Percentiles rank a stretch among this genome's conserved stretches.
These are phyloP conservation scores for Dillenia turbinata DNA, from an alignment of 164 flowering plant genomes.

Conservation along the genomic window DNA sequence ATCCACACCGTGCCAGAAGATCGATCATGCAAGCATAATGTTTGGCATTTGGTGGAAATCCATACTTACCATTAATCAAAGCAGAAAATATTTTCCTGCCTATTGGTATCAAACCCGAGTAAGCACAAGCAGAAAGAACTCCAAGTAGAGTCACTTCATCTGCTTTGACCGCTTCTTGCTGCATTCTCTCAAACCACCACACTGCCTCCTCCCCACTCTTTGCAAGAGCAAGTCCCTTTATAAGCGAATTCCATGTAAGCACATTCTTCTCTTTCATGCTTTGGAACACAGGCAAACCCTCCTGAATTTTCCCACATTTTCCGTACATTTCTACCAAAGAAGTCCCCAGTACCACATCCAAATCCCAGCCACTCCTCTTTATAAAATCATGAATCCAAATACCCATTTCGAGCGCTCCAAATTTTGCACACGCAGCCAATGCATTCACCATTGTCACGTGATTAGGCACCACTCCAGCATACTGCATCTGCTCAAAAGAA, in stretches of 20 bases:
- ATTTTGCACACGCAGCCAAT: slow-evolving; percentile 41
- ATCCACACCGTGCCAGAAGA: slow-evolving; percentile 38
- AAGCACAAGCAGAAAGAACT: slow-evolving; percentile 46
- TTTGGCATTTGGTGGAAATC: slow-evolving; percentile 31
- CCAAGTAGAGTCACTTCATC: slow-evolving; percentile 39
- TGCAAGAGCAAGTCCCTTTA: slow-evolving; percentile 48
- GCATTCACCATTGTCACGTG: slow-evolving; percentile 58
- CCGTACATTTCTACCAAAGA: slow-evolving; percentile 61
- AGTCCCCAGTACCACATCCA: slow-evolving; percentile 64
- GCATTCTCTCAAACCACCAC: slow-evolving; percentile 36
- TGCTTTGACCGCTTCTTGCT: slow-evolving; percentile 29
- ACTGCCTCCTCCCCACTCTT: slow-evolving; percentile 43
- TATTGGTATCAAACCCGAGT: slow-evolving; percentile 38
- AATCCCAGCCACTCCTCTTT: slow-evolving; percentile 36
- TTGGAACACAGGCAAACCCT: slow-evolving; percentile 33
- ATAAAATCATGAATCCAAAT: slow-evolving; percentile 51
- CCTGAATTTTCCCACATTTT: slow-evolving; percentile 53
- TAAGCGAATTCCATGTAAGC: slow-evolving; percentile 51
- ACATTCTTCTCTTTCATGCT: slow-evolving; percentile 45
- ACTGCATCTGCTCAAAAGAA: slow-evolving; percentile 48
- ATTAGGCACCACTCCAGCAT: slow-evolving; percentile 46
- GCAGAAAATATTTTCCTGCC: slow-evolving; percentile 34
- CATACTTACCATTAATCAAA: slow-evolving; percentile 32
- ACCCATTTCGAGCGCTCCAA: slow-evolving; percentile 56
- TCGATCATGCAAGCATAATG: slow-evolving; percentile 57